Evolutionary conservation across 306 rosid genomes (phyloP), one percentile per base, ranked within the genome.

Genomic region (Castanea crenata): DNA sequence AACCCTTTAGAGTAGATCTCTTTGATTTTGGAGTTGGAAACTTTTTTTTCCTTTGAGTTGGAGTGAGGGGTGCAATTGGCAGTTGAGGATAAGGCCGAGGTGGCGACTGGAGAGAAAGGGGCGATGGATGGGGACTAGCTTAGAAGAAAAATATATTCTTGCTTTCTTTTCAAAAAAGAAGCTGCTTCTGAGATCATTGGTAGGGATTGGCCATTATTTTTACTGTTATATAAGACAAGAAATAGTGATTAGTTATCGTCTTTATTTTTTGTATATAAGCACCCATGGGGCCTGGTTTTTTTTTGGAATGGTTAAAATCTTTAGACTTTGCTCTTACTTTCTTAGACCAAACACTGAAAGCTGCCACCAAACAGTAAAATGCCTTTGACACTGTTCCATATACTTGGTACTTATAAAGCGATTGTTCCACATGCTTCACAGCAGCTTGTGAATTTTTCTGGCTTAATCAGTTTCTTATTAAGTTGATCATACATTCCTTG

Each of bases 391-490:
- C 6, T 29, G 9, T 74, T 44, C 5, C 20, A 10, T 21, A 63
- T 34, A 23, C 57, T 63, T 5, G 14, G 54, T 13, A 49, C 54
- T 49, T 49, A 49, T 10, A 49, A 49, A 49, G 11, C 1, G 1
- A 55, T 4, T 29, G 27, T 74, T 44, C 9, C 15, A 10, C 9
- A 63, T 34, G 34, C 46, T 63, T 10, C 56, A 38, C 41, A 44
- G 29, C 32, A n/a, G 25, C 38, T 5, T 13, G 65, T 14, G 41
- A 64, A 65, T 52, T 19, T 44, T 11, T 69, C 62, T 9, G 55
- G 76, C 16, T 81, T 57, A 23, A 35, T 55, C 57, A 54, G 56
- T 46, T 56, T 69, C 78, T 69, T 76, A 7, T 57, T 15, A 69
- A 2, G 1, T n/a, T 63, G 15, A 18, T 10, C 20, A 71, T 31